Conservation (phyloP, 2,329 filamentous ascomycete species). For the Paraphoma sp. region DNA sequence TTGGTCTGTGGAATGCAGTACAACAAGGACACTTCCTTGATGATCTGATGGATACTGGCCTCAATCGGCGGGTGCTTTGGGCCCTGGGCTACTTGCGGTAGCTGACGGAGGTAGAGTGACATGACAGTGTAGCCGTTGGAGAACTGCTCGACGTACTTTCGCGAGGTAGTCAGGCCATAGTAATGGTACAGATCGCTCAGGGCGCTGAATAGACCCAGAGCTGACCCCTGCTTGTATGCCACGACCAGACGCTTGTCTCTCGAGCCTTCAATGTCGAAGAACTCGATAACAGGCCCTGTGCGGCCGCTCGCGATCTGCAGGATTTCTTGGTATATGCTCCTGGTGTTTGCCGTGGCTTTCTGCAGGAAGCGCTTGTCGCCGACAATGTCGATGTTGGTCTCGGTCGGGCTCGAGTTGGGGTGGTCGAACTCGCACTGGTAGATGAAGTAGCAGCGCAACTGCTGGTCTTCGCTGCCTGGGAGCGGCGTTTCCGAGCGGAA, state of each 20-base stretch:
- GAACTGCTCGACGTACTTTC: constrained; percentile 98
- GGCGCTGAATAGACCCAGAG: constrained; percentile 91
- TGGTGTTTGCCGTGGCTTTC: constrained; percentile 95
- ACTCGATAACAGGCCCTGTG: constrained; percentile 94
- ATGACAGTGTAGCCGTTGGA: constrained; percentile 98
- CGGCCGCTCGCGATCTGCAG: constrained; percentile 83
- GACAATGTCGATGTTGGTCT: constrained; percentile 90
- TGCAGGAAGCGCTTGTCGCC: constrained; percentile 93
- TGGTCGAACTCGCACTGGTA: constrained; percentile 94
- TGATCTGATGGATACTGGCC: constrained; percentile 96
- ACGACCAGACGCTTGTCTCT: constrained; percentile 93
- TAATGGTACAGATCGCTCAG: constrained; percentile 97
- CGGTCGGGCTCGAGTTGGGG: constrained; percentile 72
- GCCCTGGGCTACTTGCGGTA: constrained; percentile 50
- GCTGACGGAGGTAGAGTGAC: constrained; percentile 87
- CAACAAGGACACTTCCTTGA: constrained; percentile 94
- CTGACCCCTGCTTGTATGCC: constrained; percentile 92
- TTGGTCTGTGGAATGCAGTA: constrained; percentile 99
- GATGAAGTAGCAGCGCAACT: constrained; percentile 96
- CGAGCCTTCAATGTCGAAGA: constrained; percentile 91
- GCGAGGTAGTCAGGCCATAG: constrained; percentile 93
- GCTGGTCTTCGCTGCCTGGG: constrained; percentile 76
- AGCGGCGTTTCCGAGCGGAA: constrained; percentile 90
- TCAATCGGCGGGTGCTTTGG: constrained; percentile 79
- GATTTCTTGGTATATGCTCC: constrained; percentile 93